Conservation (phyloP, 2,329 filamentous ascomycete genomes). For the Capronia epimyces region DNA sequence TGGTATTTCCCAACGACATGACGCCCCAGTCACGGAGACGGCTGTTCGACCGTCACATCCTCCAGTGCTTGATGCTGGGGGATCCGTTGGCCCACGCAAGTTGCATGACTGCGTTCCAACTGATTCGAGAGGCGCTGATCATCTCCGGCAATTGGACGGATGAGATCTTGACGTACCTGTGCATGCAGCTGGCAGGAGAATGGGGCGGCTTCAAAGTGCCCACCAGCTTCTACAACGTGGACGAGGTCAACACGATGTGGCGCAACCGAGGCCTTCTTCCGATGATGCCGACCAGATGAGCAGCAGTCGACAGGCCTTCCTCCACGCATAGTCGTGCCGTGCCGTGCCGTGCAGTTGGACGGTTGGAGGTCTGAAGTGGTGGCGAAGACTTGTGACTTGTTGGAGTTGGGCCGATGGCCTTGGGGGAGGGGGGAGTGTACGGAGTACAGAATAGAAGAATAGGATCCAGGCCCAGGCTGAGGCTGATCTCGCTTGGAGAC, state of each 20-base stretch:
- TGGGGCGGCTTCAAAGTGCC: slow-evolving; percentile 21
- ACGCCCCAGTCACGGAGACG: slow-evolving; percentile 3
- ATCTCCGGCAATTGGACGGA: slow-evolving; percentile 16
- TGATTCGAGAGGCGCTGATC: slow-evolving; percentile 17
- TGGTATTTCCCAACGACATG: slow-evolving; percentile 9
- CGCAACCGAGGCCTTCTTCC: background rate
- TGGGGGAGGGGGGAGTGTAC: background rate
- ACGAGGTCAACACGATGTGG: slow-evolving; percentile 12
- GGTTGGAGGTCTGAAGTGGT: too few relatives aligned
- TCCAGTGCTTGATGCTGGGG: slow-evolving; percentile 11
- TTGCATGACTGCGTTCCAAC: slow-evolving; percentile 13
- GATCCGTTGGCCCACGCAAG: slow-evolving; percentile 4
- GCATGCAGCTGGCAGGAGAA: slow-evolving; percentile 21
- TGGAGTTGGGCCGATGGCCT: background rate
- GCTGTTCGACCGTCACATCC: slow-evolving; percentile 14
- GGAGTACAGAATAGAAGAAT: too few relatives aligned
- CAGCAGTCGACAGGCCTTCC: background rate
- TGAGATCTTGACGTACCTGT: slow-evolving; percentile 12
- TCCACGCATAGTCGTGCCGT: background rate
- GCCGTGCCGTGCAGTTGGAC: too few relatives aligned
- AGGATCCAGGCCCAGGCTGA: too few relatives aligned
- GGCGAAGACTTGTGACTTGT: background rate
- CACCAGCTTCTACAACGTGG: slow-evolving; percentile 15
- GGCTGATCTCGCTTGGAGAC: background rate
- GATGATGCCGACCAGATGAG: background rate